A percentile compares a stretch with the other conserved stretches of the same genome.
These are phyloP conservation scores for Aspergillus mulundensis DNA, from an alignment of 495 filamentous ascomycete species.

Conservation along the genomic window DNA sequence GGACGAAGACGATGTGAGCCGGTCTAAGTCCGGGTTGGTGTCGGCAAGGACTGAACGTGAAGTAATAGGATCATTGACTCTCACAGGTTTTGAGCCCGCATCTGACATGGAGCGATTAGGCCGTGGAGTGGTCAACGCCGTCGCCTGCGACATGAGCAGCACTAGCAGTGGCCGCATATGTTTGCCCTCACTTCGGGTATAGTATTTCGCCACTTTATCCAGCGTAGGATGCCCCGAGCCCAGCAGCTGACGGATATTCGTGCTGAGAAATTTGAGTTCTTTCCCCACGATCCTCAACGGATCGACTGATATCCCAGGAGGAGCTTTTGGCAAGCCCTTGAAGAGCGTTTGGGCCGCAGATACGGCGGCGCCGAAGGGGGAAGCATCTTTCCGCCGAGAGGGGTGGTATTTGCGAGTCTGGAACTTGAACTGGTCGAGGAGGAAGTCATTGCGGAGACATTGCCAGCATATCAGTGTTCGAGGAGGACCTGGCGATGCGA, in stretches of 20 bases:
- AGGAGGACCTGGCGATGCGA: constrained; percentile 32
- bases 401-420: constrained; percentile 44
- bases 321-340: constrained; percentile 60
- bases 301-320: constrained; percentile 61
- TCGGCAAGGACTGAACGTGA: constrained; percentile 72
- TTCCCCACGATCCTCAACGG: constrained; percentile 81
- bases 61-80: constrained; percentile 74
- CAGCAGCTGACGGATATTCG: constrained; percentile 81
- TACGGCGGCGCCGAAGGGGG: constrained; percentile 64
- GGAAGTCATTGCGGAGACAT: constrained; percentile 44
- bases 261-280: constrained; percentile 90
- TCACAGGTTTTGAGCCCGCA: constrained; percentile 13
- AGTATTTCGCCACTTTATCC: constrained; percentile 96
- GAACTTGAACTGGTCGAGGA: constrained; percentile 19
- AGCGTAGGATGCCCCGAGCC: constrained; percentile 90
- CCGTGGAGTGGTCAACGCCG: constrained; percentile 67
- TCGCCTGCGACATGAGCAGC: constrained; percentile 92
- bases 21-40: constrained; percentile 66
- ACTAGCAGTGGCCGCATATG: constrained; percentile 93
- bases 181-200: constrained; percentile 94
- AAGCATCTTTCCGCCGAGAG: constrained; percentile 41
- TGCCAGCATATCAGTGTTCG: constrained; percentile 37
- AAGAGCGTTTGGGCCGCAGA: constrained; percentile 76
- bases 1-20: constrained; percentile 41
- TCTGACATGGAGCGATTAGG: constrained; percentile 31